These are phyloP conservation scores for Colletotrichum musae DNA, from an alignment of 2,329 filamentous ascomycete species.

Conservation along the genomic window DNA sequence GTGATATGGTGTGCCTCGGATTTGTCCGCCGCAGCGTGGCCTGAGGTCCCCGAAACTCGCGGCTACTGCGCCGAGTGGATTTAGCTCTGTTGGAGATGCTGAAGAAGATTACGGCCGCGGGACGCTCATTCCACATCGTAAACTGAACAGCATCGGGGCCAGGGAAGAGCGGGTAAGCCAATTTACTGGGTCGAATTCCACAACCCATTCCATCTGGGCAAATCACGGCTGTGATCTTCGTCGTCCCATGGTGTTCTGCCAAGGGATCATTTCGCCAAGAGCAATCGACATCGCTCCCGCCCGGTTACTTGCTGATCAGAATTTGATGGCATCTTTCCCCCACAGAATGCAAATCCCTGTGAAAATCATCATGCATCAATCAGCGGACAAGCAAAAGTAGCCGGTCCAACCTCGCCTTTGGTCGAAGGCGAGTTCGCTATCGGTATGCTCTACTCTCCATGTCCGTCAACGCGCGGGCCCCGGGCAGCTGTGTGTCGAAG, in stretches of 20 bases:
- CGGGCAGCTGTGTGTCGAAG: background rate
- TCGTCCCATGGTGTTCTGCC: slow-evolving; percentile 6
- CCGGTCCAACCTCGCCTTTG: slow-evolving; percentile 2
- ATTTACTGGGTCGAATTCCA: background rate
- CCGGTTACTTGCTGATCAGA: slow-evolving; percentile 8
- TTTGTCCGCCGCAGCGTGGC: slow-evolving; percentile 10
- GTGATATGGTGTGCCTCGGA: slow-evolving; percentile 1
- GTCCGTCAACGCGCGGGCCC: slow-evolving; percentile 1
- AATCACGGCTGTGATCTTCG: background rate
- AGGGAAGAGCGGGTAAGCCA: background rate
- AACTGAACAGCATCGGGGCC: slow-evolving; percentile 13
- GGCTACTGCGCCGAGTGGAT: slow-evolving; percentile 7
- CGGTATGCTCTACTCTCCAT: background rate
- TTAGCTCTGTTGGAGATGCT: slow-evolving; percentile 19
- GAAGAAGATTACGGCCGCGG: slow-evolving; percentile 21
- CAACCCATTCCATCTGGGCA: background rate
- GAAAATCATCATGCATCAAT: background rate
- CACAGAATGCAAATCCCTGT: background rate
- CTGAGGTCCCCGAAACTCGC: slow-evolving; percentile 2
- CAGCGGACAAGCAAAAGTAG: background rate
- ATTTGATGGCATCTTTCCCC: background rate
- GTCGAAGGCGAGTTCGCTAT: background rate
- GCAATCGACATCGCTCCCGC: background rate
- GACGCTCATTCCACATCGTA: slow-evolving; percentile 31
- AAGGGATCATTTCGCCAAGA: slow-evolving; percentile 1